Percentiles rank a stretch among this genome's conserved stretches.
Evolutionary conservation across 768 basidiomycete genomes (phyloP).

Genomic region (Suillus fuscotomentosus): DNA sequence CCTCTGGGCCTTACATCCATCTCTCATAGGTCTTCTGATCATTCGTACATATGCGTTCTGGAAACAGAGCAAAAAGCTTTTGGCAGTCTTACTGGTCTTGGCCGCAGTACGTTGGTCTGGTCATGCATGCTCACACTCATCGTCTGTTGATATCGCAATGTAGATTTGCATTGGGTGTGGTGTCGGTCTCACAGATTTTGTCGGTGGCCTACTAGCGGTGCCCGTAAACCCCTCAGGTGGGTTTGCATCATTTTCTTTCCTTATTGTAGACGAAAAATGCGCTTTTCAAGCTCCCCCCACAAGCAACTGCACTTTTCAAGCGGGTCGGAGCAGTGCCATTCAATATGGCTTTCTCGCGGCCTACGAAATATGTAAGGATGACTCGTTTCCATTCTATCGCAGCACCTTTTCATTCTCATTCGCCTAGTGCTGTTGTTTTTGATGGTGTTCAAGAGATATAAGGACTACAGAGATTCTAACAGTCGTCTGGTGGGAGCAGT

Average conservation of each 20-base stretch:
- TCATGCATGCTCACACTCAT: neutral
- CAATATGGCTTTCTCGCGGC: neutral
- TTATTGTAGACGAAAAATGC: neutral
- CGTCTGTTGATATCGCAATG: neutral
- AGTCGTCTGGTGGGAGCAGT: neutral
- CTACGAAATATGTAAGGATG: neutral
- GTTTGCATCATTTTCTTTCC: neutral
- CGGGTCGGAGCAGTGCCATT: neutral
- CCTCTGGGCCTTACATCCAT: neutral
- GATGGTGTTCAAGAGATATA: neutral
- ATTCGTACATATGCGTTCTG: constrained; percentile 4
- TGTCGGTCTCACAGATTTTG: neutral
- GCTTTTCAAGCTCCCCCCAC: neutral
- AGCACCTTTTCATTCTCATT: neutral
- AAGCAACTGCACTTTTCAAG: constrained; percentile 2
- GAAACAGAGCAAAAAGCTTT: constrained; percentile 2
- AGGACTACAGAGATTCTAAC: neutral
- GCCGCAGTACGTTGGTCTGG: neutral
- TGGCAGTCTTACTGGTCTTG: neutral
- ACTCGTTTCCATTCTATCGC: neutral
- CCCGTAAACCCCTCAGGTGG: neutral
- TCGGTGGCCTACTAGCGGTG: no score
- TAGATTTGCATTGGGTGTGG: neutral
- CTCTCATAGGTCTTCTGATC: neutral
- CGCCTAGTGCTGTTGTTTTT: neutral